Base-by-base conservation (phyloP, 2,329 filamentous ascomycete genomes). In the Lecanicillium sp. region DNA sequence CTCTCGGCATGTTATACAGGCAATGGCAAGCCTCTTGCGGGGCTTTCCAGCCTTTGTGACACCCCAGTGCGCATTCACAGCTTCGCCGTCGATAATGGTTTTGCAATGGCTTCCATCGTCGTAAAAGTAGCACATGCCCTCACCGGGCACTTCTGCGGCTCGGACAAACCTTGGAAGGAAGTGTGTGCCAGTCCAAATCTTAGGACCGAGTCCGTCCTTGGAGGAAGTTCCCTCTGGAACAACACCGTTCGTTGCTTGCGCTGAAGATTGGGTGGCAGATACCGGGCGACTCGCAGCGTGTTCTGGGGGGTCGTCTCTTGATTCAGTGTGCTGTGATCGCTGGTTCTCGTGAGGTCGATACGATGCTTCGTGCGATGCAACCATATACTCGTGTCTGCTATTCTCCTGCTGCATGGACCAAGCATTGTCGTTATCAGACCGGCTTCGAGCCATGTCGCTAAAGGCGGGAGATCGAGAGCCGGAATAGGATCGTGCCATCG, bases 1-100 rank as follows among this genome's bases (percentile, higher is more conserved):
- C 64, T 95, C 88, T 36, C 89, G 78, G 58, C 89, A 96, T 11
- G 87, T 92, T 42, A 94, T 73, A 56, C 89, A 96, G n/a, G 87
- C 87, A 57, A 94, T 88, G 17, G 89, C 88, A 41, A 95, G 71
- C 41, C 89, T 75, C 65, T 96, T 96, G 49, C 89, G 78, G 34
- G 89, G 88, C 65, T 94, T 95, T 12, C 89, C 89, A 3, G 89
- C 88, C 63, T 95, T 95, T 27, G 89, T 95, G 9, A 94, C 80
- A 13, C 89, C 88, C 89, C 89, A 95, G 49, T 87, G 85, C 2
- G 88, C 86, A 56, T 94, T 95, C 37, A 95, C 87, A 1, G 72
- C 72, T 56, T 94, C 85, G 14, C 88, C 88, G 50, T 94, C 86
- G 46, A 94, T 89, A 19, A 84, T 69, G 28, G 84, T 86, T 51